Evolutionary conservation across 495 filamentous ascomycete species (phyloP).

Genomic region (Xylaria scruposa): DNA sequence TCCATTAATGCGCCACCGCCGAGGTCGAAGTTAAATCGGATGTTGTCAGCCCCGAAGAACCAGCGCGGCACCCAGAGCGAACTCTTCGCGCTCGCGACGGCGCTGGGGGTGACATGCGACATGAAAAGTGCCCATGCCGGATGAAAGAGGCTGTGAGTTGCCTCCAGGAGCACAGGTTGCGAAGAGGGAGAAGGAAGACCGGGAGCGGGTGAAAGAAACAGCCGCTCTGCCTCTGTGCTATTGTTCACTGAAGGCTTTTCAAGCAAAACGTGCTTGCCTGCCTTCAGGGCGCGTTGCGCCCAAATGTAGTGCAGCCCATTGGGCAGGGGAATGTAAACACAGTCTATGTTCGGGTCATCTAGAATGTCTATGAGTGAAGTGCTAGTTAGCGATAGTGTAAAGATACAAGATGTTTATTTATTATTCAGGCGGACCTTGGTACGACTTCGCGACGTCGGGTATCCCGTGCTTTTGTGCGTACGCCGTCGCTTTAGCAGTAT

Average conservation of each 20-base stretch:
- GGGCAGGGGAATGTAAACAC: constrained; percentile 59
- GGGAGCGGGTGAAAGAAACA: constrained; percentile 48
- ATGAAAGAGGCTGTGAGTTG: constrained; percentile 64
- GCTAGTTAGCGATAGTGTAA: background rate
- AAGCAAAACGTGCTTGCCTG: constrained; percentile 64
- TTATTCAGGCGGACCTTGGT: constrained; percentile 48
- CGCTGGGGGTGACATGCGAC: constrained; percentile 45
- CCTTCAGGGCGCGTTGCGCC: constrained; percentile 55
- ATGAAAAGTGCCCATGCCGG: constrained; percentile 61
- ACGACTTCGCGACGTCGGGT: constrained; percentile 56
- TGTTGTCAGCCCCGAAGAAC: constrained; percentile 53
- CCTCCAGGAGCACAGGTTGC: constrained; percentile 63
- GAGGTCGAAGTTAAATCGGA: constrained; percentile 61
- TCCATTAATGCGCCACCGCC: constrained; percentile 67
- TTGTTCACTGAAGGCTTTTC: constrained; percentile 65
- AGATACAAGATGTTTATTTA: background rate
- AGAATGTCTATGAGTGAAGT: constrained; percentile 50
- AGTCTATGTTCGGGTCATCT: constrained; percentile 56
- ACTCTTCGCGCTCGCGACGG: constrained; percentile 47
- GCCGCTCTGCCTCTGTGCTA: constrained; percentile 49
- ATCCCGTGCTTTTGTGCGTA: constrained; percentile 67
- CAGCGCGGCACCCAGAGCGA: constrained; percentile 38
- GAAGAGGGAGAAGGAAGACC: constrained; percentile 30
- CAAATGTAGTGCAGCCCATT: constrained; percentile 63
- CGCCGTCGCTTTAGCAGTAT: constrained; percentile 54